Evolutionary conservation across 371 early-diverging fungal species (phyloP), one percentile per base, ranked within the genome.

Genomic region (Rhizopus arrhizus): DNA sequence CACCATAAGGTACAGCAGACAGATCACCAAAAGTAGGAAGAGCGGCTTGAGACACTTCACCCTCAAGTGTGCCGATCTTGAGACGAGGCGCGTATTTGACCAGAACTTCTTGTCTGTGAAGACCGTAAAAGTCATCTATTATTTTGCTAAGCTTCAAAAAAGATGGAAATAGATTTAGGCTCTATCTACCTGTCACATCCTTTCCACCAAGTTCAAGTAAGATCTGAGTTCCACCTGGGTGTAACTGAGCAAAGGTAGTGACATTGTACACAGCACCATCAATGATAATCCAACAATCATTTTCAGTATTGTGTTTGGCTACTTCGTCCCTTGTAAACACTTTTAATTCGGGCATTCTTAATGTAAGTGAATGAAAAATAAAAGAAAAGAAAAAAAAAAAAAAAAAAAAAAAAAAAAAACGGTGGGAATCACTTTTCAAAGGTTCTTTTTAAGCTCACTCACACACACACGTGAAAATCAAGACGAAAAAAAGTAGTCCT

Each of bases 221-320:
- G 31, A 85, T 82, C 54, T 85, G 82, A 55, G 74, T 76, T 16
- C 98, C 98, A 59, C 98, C 98, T 29, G 98, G 98, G 72, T 98
- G 98, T 56, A 85, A 85, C 48, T 87, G 72, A 52, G 97, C 56
- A 70, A 96, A 98, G 5, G 80, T 78, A 38, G 96, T 94, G 35
- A 91, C 85, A 68, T 98, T 91, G 72, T 93, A 98, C 4, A 98
- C 95, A 61, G 89, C 89, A 54, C 88, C 87, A 40, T 80, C 74
- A 45, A 95, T 78, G 45, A 92, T 88, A 69, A 96, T 92, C 98
- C 98, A 99, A 63, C 86, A 76, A 65, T 95, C 95, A 33, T 85
- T 81, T 59, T 80, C 74, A 58, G 77, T 77, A 42, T 83, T 84
- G 72, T 98, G 97, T 68, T 82, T 72, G 12, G 86, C 76, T n/a